Evolutionary conservation across 1,284 basidiomycete species (phyloP), one percentile per base, ranked within the genome.

Genomic region (Sporisorium graminicola): DNA sequence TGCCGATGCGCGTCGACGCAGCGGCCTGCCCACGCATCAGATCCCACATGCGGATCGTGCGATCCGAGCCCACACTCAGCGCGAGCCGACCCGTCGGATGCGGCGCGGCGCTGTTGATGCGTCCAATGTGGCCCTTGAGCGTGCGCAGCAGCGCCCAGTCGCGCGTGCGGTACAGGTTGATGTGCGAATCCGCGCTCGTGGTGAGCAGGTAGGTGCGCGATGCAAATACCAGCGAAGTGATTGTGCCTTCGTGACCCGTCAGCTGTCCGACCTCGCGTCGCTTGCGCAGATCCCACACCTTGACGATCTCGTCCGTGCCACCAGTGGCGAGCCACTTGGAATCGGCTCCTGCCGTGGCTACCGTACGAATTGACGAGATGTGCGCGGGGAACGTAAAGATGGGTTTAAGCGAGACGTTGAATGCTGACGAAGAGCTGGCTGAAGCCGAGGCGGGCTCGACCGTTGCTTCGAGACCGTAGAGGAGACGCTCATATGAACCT

Each of bases 381-480:
- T 98, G 96, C 0, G 96, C 96, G 33, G 96, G 95, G 87, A 98
- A 98, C 71, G 95, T 94, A 86, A 99, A 99, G 57, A 93, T 89
- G 0, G 96, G 94, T 73, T 91, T 91, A n/a, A 82, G 70, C 7
- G 58, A 29, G 2, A 79, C 65, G 62, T 78, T 86, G 53, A 81
- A 75, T 37, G 61, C 46, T 18, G 74, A 43, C 13, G 72, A 56
- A 20, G 54, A 35, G 37, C 29, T 57, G 20, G 57, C 54, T 9
- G 61, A 46, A 81, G 85, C 24, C 12, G 85, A 44, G 47, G 84
- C 47, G 59, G 74, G 57, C 58, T 84, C 82, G 65, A 91, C 87
- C 0, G 89, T 88, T 24, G 92, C 94, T 74, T 94, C 90, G 24
- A 98, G 88, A 31, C 96, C 96, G 82, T 98, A 98, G 16, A 98